Percentiles rank a stretch among this genome's conserved stretches.
Evolutionary conservation across 768 basidiomycete genomes (phyloP).

Genomic region (Botryobasidium botryosum): DNA sequence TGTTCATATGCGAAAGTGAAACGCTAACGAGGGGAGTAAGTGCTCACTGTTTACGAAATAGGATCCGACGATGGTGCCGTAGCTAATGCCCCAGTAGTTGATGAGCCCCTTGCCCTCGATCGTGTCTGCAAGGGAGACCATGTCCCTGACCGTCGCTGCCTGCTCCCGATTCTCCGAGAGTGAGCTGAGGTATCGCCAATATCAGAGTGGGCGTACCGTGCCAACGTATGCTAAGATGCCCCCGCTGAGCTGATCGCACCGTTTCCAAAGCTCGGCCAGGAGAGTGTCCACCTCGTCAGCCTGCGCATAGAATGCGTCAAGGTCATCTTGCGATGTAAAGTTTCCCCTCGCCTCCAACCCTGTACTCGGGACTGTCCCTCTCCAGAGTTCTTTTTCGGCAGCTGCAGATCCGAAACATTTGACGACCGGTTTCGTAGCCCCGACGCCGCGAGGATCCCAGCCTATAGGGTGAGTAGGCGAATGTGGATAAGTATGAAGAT

Average conservation of each 20-base stretch:
- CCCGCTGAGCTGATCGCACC: neutral
- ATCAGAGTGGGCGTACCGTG: too few relatives aligned
- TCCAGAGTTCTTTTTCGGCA: neutral
- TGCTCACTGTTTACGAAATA: conserved; percentile 5
- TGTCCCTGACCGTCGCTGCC: neutral
- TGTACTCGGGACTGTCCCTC: neutral
- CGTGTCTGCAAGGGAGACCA: conserved; percentile 4
- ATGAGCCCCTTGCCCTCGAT: conserved; percentile 4
- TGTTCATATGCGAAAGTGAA: too few relatives aligned
- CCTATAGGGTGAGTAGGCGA: neutral
- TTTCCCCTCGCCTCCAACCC: conserved; percentile 5
- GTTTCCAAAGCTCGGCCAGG: neutral
- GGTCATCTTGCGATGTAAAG: conserved; percentile 2
- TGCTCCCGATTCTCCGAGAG: too few relatives aligned
- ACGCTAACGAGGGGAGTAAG: too few relatives aligned
- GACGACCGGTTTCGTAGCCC: neutral
- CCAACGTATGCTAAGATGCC: conserved; percentile 3
- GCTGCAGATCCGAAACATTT: conserved; percentile 3
- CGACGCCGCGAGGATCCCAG: conserved; percentile 6
- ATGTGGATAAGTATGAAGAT: neutral
- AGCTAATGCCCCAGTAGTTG: conserved; percentile 7
- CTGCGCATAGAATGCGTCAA: conserved; percentile 1
- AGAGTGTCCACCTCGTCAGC: neutral
- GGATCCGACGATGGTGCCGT: conserved; percentile 3
- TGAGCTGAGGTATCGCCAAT: too few relatives aligned